Conservation (phyloP, 169 alveolate genomes). For the Babesia bigemina region DNA sequence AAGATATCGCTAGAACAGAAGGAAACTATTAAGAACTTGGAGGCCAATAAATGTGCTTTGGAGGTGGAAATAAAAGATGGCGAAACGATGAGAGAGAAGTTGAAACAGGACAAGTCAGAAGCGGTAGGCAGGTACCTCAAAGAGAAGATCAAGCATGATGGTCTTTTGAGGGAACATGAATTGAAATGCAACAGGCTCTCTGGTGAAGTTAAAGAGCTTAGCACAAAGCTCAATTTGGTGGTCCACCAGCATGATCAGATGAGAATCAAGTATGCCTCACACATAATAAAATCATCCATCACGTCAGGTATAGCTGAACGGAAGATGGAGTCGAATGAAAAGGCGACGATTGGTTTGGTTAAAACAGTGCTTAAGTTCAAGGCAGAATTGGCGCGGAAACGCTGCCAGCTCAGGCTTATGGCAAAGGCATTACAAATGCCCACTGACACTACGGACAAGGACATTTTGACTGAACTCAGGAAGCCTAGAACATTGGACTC, state of each 20-base stretch:
- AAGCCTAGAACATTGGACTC: constrained; percentile 17
- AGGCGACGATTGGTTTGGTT: constrained; percentile 6
- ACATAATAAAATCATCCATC: constrained; percentile 3
- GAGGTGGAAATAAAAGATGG: constrained; percentile 31
- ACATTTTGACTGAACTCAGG: constrained; percentile 28
- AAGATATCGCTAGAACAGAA: neutral
- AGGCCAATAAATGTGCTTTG: constrained; percentile 5
- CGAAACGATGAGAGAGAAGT: constrained; percentile 11
- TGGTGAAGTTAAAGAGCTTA: constrained; percentile 2
- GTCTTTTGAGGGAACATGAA: constrained; percentile 8
- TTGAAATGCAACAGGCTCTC: neutral
- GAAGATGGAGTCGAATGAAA: neutral
- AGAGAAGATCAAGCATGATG: constrained; percentile 11
- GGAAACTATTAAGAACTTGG: constrained; percentile 5
- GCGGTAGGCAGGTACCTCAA: constrained; percentile 4
- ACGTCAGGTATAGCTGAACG: neutral
- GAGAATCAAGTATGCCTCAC: constrained; percentile 6
- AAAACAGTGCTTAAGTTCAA: constrained; percentile 40
- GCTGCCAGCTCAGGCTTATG: constrained; percentile 35
- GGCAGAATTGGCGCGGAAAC: constrained; percentile 56
- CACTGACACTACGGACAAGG: constrained; percentile 30
- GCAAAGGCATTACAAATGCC: constrained; percentile 34
- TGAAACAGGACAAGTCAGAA: constrained; percentile 6
- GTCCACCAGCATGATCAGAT: neutral
- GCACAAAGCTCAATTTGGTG: neutral